These are phyloP conservation scores for Garcia nutans DNA, from an alignment of 345 rosid genomes.

Conservation along the genomic window DNA sequence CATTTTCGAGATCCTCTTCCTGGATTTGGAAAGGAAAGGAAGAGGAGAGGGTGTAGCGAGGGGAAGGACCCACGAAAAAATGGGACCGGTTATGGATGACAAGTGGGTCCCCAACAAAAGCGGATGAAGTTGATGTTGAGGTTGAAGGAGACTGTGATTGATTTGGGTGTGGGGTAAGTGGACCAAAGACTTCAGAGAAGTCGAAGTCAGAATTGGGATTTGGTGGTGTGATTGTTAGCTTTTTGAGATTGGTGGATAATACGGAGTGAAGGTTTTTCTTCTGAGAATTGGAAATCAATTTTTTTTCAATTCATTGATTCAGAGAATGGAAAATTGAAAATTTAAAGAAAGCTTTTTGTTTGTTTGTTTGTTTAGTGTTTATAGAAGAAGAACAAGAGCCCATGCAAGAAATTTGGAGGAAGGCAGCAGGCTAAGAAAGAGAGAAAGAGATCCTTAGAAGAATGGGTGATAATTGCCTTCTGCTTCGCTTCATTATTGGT, in stretches of 20 bases:
- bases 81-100: constrained; percentile 67
- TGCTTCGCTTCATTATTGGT: too few species aligned
- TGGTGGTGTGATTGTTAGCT: constrained; percentile 55
- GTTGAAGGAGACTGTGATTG: constrained; percentile 27
- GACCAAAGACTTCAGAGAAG: constrained; percentile 60
- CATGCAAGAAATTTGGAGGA: too few species aligned
- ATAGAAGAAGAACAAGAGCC: too few species aligned
- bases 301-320: too few species aligned
- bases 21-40: constrained; percentile 46
- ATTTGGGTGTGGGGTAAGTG: constrained; percentile 35
- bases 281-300: constrained; percentile 42
- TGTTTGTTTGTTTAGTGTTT: too few species aligned
- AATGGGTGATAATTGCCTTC: too few species aligned
- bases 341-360: too few species aligned
- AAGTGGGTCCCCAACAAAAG: constrained; percentile 39
- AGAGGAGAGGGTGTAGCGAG: constrained; percentile 53
- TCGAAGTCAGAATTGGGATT: constrained; percentile 40
- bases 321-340: too few species aligned
- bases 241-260: constrained; percentile 48
- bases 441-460: too few species aligned
- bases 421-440: too few species aligned
- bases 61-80: constrained; percentile 76
- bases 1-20: constrained; percentile 35
- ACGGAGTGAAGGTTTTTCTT: constrained; percentile 49
- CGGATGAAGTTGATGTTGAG: constrained; percentile 23